These are phyloP conservation scores for Ochetophila trinervis DNA, from an alignment of 306 rosid species.

Conservation along the genomic window DNA sequence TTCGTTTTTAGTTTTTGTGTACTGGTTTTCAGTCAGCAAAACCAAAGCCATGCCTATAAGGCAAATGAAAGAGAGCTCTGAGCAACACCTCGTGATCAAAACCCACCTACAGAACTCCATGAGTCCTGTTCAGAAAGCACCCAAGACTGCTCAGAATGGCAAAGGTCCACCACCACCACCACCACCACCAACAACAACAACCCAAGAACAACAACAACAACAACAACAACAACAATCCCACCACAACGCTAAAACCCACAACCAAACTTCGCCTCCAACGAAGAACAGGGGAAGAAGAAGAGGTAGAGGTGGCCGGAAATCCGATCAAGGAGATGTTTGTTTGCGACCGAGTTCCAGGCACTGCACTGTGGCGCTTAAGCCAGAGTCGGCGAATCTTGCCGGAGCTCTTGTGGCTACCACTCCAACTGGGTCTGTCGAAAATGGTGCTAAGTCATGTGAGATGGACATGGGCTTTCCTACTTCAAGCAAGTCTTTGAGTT, in stretches of 20 bases:
- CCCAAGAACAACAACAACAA: no score
- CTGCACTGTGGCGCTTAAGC: constrained; percentile 47
- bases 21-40: constrained; percentile 15
- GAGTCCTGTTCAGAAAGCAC: constrained; percentile 56
- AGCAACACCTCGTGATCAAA: constrained; percentile 91
- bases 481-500: constrained; percentile 77
- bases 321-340: constrained; percentile 74
- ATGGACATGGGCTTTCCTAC: constrained; percentile 65
- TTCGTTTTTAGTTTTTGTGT: constrained; percentile 8
- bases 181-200: background rate
- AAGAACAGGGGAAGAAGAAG: constrained; percentile 83
- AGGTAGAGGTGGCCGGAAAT: constrained; percentile 75
- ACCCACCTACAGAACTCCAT: constrained; percentile 67
- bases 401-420: constrained; percentile 27
- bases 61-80: constrained; percentile 91
- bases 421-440: constrained; percentile 38
- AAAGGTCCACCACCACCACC: constrained; percentile 70
- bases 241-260: constrained; percentile 39
- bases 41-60: constrained; percentile 73
- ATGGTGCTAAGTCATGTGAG: constrained; percentile 44
- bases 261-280: constrained; percentile 55
- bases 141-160: constrained; percentile 72
- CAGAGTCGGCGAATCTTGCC: constrained; percentile 22
- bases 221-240: no score
- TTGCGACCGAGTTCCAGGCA: constrained; percentile 85